phyloP scores from a whole-genome alignment of 495 filamentous ascomycete genomes.

The Choiromyces venosus region DNA sequence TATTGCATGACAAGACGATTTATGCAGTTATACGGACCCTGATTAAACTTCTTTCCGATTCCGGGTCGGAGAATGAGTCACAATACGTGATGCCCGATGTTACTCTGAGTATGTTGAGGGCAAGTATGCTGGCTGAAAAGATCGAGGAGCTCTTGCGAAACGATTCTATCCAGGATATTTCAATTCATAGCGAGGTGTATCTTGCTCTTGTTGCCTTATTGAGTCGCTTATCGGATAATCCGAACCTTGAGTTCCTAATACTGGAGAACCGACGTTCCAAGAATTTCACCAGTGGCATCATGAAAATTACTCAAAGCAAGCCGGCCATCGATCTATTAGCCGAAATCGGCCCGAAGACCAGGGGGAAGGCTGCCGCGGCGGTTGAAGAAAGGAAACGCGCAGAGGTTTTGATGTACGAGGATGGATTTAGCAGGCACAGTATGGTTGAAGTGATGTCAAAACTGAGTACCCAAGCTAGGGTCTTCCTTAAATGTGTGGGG shows the following conservation, averaged over 20 bases:
- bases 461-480: conserved; percentile 25
- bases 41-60: conserved; percentile 13
- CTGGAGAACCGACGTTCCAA: conserved; percentile 23
- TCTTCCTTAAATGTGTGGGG: conserved; percentile 26
- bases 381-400: conserved; percentile 26
- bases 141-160: conserved; percentile 29
- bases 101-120: conserved; percentile 18
- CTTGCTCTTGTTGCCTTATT: conserved; percentile 18
- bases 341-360: conserved; percentile 20
- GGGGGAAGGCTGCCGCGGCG: conserved; percentile 25
- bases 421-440: conserved; percentile 22
- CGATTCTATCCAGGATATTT: conserved; percentile 30
- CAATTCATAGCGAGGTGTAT: conserved; percentile 28
- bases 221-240: conserved; percentile 16
- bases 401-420: conserved; percentile 24
- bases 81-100: conserved; percentile 15
- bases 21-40: conserved; percentile 18
- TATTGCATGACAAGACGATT: conserved; percentile 26
- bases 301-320: conserved; percentile 20
- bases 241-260: conserved; percentile 18
- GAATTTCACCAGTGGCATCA: conserved; percentile 17
- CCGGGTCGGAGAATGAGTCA: conserved; percentile 1
- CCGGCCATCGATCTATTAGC: conserved; percentile 9
- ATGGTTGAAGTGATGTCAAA: conserved; percentile 22
- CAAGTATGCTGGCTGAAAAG: conserved; percentile 27